These are phyloP conservation scores for Linum usitatissimum DNA, from an alignment of 345 rosid species.

Conservation along the genomic window DNA sequence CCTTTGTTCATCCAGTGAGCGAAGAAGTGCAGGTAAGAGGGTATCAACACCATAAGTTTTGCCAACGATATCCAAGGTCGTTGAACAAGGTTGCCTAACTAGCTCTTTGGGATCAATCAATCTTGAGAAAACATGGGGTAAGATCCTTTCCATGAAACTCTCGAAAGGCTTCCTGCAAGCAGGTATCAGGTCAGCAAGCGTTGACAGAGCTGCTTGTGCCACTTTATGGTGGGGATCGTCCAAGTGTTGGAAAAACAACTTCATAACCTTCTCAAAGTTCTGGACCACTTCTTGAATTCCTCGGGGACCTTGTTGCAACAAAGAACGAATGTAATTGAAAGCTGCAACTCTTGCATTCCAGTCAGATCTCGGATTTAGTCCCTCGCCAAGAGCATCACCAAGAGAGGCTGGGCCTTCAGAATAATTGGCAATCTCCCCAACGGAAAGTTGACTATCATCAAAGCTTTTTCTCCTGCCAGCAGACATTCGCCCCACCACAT, in stretches of 20 bases:
- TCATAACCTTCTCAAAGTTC: slow-evolving; percentile 96
- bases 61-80: slow-evolving; percentile 87
- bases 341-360: slow-evolving; percentile 98
- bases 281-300: slow-evolving; percentile 92
- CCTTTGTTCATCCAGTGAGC: slow-evolving; percentile 95
- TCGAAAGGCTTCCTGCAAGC: slow-evolving; percentile 96
- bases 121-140: slow-evolving; percentile 94
- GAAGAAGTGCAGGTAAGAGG: slow-evolving; percentile 86
- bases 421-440: slow-evolving; percentile 68
- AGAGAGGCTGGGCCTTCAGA: slow-evolving; percentile 84
- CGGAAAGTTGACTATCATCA: slow-evolving; percentile 73
- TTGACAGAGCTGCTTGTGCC: slow-evolving; percentile 96
- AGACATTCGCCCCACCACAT: slow-evolving; percentile 66
- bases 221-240: slow-evolving; percentile 99
- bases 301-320: slow-evolving; percentile 87
- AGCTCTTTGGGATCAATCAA: slow-evolving; percentile 95
- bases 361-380: slow-evolving; percentile 82
- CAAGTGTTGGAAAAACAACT: slow-evolving; percentile 89
- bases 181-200: slow-evolving; percentile 89
- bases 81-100: slow-evolving; percentile 87
- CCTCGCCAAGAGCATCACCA: slow-evolving; percentile 77
- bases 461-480: slow-evolving; percentile 89
- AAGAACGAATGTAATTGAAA: slow-evolving; percentile 70
- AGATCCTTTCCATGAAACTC: slow-evolving; percentile 92
- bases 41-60: slow-evolving; percentile 87